phyloP scores from a whole-genome alignment of 495 filamentous ascomycete genomes.

The Annulohypoxylon stygium region DNA sequence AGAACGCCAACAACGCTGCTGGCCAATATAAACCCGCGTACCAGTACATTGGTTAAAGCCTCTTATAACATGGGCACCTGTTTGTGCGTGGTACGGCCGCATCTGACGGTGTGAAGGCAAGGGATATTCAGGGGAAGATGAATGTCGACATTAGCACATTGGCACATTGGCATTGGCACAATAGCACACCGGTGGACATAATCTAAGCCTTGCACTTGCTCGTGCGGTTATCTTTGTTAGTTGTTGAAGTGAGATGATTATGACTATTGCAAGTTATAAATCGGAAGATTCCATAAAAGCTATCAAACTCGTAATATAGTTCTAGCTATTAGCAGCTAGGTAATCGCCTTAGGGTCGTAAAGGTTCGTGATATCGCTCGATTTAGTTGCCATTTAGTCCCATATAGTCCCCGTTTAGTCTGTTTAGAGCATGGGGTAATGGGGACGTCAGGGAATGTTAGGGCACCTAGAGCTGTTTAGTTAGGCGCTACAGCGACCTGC shows the following conservation, averaged over 20 bases:
- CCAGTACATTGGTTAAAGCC: not conserved
- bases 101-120: slow-evolving; percentile 12
- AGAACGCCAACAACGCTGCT: not conserved
- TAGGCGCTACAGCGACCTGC: slow-evolving; percentile 25
- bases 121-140: slow-evolving; percentile 4
- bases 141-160: not conserved
- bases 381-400: not conserved
- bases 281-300: not conserved
- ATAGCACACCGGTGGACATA: not conserved
- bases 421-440: slow-evolving; percentile 5
- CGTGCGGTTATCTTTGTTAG: not conserved
- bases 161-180: too few relatives aligned
- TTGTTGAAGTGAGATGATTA: not conserved
- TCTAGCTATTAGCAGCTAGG: slow-evolving; percentile 22
- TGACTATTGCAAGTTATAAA: slow-evolving; percentile 25
- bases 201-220: not conserved
- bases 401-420: not conserved
- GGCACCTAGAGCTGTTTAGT: not conserved
- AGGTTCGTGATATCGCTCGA: slow-evolving; percentile 14
- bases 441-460: not conserved
- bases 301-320: not conserved
- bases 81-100: not conserved
- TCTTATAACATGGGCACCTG: not conserved
- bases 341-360: not conserved
- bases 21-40: not conserved